Base-by-base conservation (phyloP, 768 basidiomycete genomes). In the Trametes sanguinea region DNA sequence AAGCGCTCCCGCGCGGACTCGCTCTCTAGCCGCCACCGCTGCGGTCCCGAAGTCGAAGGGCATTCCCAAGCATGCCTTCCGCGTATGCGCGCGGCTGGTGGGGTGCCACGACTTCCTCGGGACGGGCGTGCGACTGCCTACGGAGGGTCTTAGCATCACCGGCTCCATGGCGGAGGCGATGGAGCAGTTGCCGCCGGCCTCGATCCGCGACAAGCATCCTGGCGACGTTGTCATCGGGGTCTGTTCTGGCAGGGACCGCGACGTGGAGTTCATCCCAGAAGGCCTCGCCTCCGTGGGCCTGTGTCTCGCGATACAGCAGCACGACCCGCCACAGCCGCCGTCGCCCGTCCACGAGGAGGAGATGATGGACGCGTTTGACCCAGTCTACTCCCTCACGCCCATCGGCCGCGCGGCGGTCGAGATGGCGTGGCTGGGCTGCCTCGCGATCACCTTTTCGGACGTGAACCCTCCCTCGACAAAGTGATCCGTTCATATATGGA, bases 241-340 rank as follows among this genome's bases (percentile, higher is more conserved):
- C 2, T 92, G 88, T 65, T 74, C 80, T 53, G 81, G 85, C 29
- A 83, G 87, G 22, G 82, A 86, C 33, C 73, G 76, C 0, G 91
- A 91, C 4, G 83, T 95, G 53, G 86, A 92, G 72, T 92, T 95
- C 63, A 73, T 86, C n/a, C 83, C 88, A 0, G 87, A 95, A 51
- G 93, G 91, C 0, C 79, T 95, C 56, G 81, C 85, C 65, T 84
- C 86, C 71, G 79, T 95, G 58, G 92, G 91, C 0, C 75, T 95
- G 63, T 87, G 87, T 67, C 68, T 65, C 17, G 65, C 69, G 5
- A 39, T 53, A 30, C 61, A 64, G 44, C 59, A 63, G 39, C 29
- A 43, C 27, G 52, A 50, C 52, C 68, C 65, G 39, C 67, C 66
- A 35, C 67, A 66, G 47, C 56, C 60, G 32, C 62, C 61, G 33